Evolutionary conservation across 1,284 basidiomycete species (phyloP).

Genomic region (Kwoniella shivajii): DNA sequence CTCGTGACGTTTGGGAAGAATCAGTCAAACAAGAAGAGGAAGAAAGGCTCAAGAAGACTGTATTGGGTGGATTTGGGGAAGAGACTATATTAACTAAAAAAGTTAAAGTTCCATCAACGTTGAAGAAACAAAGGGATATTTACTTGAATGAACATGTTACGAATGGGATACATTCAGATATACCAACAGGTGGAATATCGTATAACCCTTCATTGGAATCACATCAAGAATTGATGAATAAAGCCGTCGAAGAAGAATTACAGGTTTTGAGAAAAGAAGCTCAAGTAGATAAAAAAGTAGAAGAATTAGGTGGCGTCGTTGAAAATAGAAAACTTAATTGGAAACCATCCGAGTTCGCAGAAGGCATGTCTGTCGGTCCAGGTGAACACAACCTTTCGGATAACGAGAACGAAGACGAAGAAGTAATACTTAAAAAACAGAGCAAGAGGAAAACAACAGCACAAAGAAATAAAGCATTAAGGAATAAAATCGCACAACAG

Average conservation of each 20-base stretch:
- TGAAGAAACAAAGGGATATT: conserved; percentile 34
- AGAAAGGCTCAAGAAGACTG: conserved; percentile 8
- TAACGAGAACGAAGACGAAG: conserved; percentile 47
- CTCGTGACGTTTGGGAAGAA: conserved; percentile 68
- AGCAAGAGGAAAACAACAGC: conserved; percentile 66
- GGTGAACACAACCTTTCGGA: conserved; percentile 56
- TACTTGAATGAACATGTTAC: conserved; percentile 26
- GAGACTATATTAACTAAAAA: conserved; percentile 37
- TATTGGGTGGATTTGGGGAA: conserved; percentile 40
- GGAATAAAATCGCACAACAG: conserved; percentile 15
- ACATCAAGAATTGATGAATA: conserved; percentile 72
- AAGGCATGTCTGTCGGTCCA: conserved; percentile 67
- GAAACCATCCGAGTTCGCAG: conserved; percentile 41
- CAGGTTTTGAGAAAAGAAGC: conserved; percentile 63
- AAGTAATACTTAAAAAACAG: conserved; percentile 55
- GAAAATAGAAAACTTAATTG: conserved; percentile 53
- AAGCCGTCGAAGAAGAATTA: conserved; percentile 71
- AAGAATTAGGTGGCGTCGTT: conserved; percentile 59
- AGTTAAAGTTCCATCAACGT: conserved; percentile 46
- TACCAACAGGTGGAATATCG: conserved; percentile 85
- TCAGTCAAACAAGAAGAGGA: conserved; percentile 11
- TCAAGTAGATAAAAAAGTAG: conserved; percentile 59
- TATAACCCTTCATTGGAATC: conserved; percentile 85
- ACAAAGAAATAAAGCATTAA: conserved; percentile 50
- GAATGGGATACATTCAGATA: conserved; percentile 60